Evolutionary conservation across 164 flowering plant species (phyloP), one percentile per base, ranked within the genome.

Genomic region (Brasenia schreberi): DNA sequence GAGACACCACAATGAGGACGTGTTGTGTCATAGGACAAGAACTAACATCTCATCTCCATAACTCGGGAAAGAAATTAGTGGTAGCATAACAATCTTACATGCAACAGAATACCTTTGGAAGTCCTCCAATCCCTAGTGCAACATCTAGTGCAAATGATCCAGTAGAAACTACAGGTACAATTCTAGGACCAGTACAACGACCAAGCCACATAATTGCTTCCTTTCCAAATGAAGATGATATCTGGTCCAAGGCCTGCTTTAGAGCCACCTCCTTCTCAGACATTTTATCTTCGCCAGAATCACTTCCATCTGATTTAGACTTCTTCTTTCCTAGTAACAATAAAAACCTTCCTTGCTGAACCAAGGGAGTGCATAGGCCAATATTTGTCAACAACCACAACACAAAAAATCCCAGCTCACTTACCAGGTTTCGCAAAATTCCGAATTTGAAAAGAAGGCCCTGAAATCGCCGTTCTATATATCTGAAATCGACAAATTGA

Each of bases 181-280:
- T 44, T 69, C 69, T 80, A 62, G 79, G 78, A 67, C 84, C 61
- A 59, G 10, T 71, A 52, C 90, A 76, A n/a, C 89, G 87, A 64
- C 96, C 96, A 73, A 94, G 88, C 96, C 97, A 94, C 99, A 94
- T 94, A 61, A 94, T 94, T 18, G 99, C 78, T 33, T 92, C 97
- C 70, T 89, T 86, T 63, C 97, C 99, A 80, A 85, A 91, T n/a
- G 95, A 76, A 33, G 83, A 52, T 42, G 83, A 81, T 53, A 94
- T 89, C 82, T 91, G 99, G 80, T 91, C 99, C 64, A 94, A 18
- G 7, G 99, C 99, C 75, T 79, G 88, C 18, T 84, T 76, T 12
- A 94, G 76, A 1, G 96, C 95, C 69, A 91, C 61, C 18, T 89
- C 96, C 74, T 91, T 94, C 80, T 85, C 81, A 9, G 97, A 84